Evolutionary conservation across 1,284 basidiomycete species (phyloP).

Genomic region (Peniophora sp.): DNA sequence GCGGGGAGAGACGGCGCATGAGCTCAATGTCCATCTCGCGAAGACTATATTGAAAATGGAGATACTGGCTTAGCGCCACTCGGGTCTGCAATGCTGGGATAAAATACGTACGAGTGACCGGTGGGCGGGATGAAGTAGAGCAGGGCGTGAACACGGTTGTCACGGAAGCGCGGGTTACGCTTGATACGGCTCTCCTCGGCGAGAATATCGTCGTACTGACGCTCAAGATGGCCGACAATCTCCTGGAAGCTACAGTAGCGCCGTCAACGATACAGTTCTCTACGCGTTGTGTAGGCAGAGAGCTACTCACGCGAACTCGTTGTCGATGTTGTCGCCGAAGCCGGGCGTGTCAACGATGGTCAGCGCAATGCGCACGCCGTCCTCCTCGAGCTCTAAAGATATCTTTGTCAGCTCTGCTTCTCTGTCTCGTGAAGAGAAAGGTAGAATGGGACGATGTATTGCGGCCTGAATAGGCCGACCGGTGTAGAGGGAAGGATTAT

Average conservation of each 20-base stretch:
- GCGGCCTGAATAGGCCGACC: no score
- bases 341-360: slow-evolving; percentile 99
- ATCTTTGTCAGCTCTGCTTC: not conserved
- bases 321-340: slow-evolving; percentile 98
- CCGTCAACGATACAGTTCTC: not conserved
- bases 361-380: slow-evolving; percentile 95
- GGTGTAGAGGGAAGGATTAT: not conserved
- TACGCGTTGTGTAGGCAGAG: not conserved
- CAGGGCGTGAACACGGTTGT: slow-evolving; percentile 93
- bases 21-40: slow-evolving; percentile 99
- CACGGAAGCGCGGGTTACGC: slow-evolving; percentile 98
- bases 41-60: no score
- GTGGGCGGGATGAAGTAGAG: slow-evolving; percentile 98
- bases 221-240: slow-evolving; percentile 94
- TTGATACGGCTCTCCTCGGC: slow-evolving; percentile 99
- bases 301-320: slow-evolving; percentile 87
- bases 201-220: slow-evolving; percentile 98
- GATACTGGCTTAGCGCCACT: no score
- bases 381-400: slow-evolving; percentile 87
- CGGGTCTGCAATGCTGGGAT: not conserved
- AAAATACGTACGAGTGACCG: slow-evolving; percentile 58
- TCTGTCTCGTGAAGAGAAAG: no score
- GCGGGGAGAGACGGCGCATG: slow-evolving; percentile 92
- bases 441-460: no score
- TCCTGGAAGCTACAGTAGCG: slow-evolving; percentile 75